Percentiles rank a stretch among this genome's conserved stretches.
phyloP scores from a whole-genome alignment of 371 early-diverging fungal genomes.

The Synchytrium microbalum region DNA sequence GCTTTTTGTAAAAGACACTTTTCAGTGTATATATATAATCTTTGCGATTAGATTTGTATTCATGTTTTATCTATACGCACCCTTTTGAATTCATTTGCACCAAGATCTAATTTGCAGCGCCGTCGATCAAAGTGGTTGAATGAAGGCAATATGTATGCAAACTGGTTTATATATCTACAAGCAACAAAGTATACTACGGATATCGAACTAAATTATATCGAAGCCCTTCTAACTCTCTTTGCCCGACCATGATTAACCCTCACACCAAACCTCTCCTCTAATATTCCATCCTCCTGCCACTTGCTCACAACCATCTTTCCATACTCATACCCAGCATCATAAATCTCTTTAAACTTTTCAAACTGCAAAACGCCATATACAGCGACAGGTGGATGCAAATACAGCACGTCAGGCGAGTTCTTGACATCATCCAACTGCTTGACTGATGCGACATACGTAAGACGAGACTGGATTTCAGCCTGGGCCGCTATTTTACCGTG shows the following conservation, averaged over 20 bases:
- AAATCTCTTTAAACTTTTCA: conserved; percentile 85
- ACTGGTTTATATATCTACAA: too few species aligned
- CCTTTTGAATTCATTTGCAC: too few species aligned
- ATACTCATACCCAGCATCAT: conserved; percentile 83
- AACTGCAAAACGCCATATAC: conserved; percentile 91
- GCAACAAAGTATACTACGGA: too few species aligned
- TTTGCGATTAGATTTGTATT: too few species aligned
- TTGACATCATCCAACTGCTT: conserved; percentile 87
- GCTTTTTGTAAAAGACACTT: too few species aligned
- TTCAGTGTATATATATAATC: too few species aligned
- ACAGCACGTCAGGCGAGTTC: conserved; percentile 71
- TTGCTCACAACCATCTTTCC: conserved; percentile 69
- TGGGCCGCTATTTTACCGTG: conserved; percentile 74
- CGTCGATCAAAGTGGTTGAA: too few species aligned
- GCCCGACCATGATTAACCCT: background rate
- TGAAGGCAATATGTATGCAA: too few species aligned
- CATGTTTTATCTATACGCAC: too few species aligned
- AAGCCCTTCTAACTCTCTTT: too few species aligned
- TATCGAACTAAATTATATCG: too few species aligned
- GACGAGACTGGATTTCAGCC: conserved; percentile 94
- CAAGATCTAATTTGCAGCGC: too few species aligned
- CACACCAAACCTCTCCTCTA: conserved; percentile 36
- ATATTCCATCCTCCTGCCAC: conserved; percentile 76
- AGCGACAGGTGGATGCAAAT: conserved; percentile 83
- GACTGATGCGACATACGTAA: conserved; percentile 95